phyloP scores from a whole-genome alignment of 2,329 filamentous ascomycete genomes.

The Geosmithia morbida region DNA sequence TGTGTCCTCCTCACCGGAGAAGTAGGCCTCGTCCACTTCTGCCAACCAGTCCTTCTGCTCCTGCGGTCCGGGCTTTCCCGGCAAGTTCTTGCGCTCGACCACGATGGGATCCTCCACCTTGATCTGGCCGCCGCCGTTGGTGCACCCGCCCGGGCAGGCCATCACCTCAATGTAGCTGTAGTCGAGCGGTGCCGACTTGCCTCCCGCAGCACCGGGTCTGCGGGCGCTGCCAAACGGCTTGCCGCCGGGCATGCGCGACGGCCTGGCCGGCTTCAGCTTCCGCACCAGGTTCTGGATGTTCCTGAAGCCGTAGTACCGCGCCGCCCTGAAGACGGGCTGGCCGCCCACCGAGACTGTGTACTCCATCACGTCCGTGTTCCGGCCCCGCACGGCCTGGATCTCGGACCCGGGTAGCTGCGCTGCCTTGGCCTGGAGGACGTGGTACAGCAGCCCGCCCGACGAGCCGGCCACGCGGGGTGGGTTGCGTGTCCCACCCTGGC shows the following conservation, averaged over 20 bases:
- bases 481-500: slow-evolving; percentile 9
- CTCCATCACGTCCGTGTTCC: slow-evolving; percentile 85
- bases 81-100: slow-evolving; percentile 29
- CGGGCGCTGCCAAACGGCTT: slow-evolving; percentile 42
- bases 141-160: slow-evolving; percentile 98
- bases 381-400: slow-evolving; percentile 58
- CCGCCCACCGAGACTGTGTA: slow-evolving; percentile 51
- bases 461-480: slow-evolving; percentile 50
- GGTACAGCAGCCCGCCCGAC: slow-evolving; percentile 79
- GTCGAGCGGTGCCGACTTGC: slow-evolving; percentile 39
- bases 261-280: slow-evolving; percentile 67
- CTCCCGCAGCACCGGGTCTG: slow-evolving; percentile 23
- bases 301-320: slow-evolving; percentile 91
- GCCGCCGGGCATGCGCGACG: slow-evolving; percentile 68
- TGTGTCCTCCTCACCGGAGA: slow-evolving; percentile 41
- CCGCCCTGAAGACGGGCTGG: slow-evolving; percentile 57
- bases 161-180: slow-evolving; percentile 97
- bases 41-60: slow-evolving; percentile 80
- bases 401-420: slow-evolving; percentile 55
- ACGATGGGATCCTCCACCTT: slow-evolving; percentile 69
- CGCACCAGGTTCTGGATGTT: slow-evolving; percentile 97
- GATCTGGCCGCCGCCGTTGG: slow-evolving; percentile 92
- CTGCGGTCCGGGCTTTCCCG: slow-evolving; percentile 49
- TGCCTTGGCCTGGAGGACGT: slow-evolving; percentile 65
- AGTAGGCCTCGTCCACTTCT: slow-evolving; percentile 80